Percentiles rank a stretch among this genome's conserved stretches.
These are phyloP conservation scores for Ligustrum vulgare DNA, from an alignment of 257 asterid genomes.

Conservation along the genomic window DNA sequence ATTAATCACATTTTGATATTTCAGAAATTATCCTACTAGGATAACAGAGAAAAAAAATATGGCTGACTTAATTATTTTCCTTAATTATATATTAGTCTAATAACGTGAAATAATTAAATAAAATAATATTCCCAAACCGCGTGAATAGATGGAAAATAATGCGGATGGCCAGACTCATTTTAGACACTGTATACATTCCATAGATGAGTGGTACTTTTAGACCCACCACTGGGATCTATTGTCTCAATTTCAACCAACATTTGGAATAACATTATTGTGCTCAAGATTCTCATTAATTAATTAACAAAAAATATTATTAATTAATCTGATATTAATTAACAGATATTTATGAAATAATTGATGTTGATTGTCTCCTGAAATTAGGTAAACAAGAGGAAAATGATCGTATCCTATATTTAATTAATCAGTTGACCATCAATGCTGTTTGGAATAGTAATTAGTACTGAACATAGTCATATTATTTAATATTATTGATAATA, in stretches of 20 bases:
- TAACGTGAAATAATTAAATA: neutral
- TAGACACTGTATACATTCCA: constrained; percentile 38
- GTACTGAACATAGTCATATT: too few relatives aligned
- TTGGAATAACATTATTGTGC: constrained; percentile 68
- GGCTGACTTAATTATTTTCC: constrained; percentile 23
- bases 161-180: constrained; percentile 25
- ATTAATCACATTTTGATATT: too few relatives aligned
- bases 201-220: constrained; percentile 55
- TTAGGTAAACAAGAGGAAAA: constrained; percentile 14
- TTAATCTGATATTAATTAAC: constrained; percentile 4
- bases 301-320: constrained; percentile 21
- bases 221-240: constrained; percentile 67
- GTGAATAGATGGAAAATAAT: constrained; percentile 36
- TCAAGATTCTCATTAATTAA: constrained; percentile 54
- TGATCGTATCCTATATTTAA: neutral
- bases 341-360: constrained; percentile 23
- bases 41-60: neutral
- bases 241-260: constrained; percentile 84
- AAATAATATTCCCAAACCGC: constrained; percentile 30
- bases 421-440: constrained; percentile 7
- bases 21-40: too few relatives aligned
- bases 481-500: too few relatives aligned
- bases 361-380: constrained; percentile 45
- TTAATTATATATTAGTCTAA: neutral
- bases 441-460: neutral